Conservation (phyloP, 345 rosid genomes). For the Linum lewisii region DNA sequence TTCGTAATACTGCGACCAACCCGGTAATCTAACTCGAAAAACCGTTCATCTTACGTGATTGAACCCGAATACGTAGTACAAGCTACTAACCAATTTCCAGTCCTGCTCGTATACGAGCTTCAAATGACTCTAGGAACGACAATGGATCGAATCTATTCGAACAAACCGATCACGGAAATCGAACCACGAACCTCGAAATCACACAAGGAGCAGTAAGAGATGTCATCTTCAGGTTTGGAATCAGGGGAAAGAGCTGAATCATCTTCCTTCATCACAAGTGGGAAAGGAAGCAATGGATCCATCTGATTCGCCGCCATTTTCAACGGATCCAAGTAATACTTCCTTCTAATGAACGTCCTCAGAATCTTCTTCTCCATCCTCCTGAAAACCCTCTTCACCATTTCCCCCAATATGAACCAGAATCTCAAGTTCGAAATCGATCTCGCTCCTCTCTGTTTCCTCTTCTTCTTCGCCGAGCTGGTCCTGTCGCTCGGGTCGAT, state of each 20-base stretch:
- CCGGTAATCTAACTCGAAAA: too few species aligned
- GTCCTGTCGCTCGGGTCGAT: slow-evolving; percentile 90
- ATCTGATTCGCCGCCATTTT: slow-evolving; percentile 35
- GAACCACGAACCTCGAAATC: slow-evolving; percentile 56
- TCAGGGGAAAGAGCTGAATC: slow-evolving; percentile 63
- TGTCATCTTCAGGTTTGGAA: slow-evolving; percentile 57
- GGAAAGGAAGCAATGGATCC: slow-evolving; percentile 88
- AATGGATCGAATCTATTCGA: not conserved
- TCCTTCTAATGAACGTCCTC: slow-evolving; percentile 60
- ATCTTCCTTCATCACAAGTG: slow-evolving; percentile 73
- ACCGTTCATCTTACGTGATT: too few species aligned
- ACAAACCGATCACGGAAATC: not conserved
- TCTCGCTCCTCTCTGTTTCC: slow-evolving; percentile 20
- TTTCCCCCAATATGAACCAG: slow-evolving; percentile 67
- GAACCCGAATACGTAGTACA: too few species aligned
- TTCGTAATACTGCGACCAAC: too few species aligned
- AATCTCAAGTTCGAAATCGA: slow-evolving; percentile 51
- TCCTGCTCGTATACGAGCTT: too few species aligned
- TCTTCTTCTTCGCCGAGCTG: slow-evolving; percentile 56
- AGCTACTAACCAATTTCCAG: too few species aligned
- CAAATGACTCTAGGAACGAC: too few species aligned
- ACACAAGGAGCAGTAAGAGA: slow-evolving; percentile 76
- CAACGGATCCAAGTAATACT: slow-evolving; percentile 74
- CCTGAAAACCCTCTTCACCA: slow-evolving; percentile 61
- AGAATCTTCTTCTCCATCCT: slow-evolving; percentile 84